Conservation (phyloP, 1,284 basidiomycete genomes). For the Veloporphyrellus conicus region DNA sequence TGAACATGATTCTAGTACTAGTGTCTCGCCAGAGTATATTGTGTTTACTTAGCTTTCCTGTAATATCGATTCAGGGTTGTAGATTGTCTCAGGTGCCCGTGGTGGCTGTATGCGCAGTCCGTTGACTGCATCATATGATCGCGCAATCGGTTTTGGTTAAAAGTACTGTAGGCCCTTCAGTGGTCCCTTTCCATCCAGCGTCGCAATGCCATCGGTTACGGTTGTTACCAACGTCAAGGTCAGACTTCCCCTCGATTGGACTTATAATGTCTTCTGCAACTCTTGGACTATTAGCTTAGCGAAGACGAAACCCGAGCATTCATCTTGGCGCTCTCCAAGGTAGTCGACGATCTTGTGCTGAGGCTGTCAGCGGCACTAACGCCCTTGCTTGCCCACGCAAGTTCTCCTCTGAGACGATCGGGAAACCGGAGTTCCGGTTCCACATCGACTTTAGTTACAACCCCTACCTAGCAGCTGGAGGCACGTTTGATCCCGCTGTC, state of each 20-base stretch:
- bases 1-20: slow-evolving; percentile 5
- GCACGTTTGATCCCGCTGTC: slow-evolving; percentile 58
- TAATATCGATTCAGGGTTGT: not conserved
- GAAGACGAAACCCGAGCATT: slow-evolving; percentile 7
- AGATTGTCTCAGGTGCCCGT: no score
- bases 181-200: not conserved
- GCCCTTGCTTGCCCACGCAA: slow-evolving; percentile 20
- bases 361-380: not conserved
- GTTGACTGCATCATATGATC: no score
- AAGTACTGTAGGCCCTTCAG: no score
- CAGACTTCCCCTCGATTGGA: not conserved
- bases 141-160: no score
- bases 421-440: slow-evolving; percentile 52
- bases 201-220: slow-evolving; percentile 33
- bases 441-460: slow-evolving; percentile 49
- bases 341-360: not conserved
- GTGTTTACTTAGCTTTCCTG: not conserved
- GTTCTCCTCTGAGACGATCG: slow-evolving; percentile 40
- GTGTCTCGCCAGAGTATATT: not conserved
- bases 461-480: slow-evolving; percentile 51
- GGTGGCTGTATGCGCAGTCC: no score
- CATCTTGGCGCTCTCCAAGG: slow-evolving; percentile 9
- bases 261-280: not conserved
- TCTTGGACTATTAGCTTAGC: slow-evolving; percentile 1
- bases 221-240: slow-evolving; percentile 61